Evolutionary conservation across 148 eudicot genomes (phyloP), one percentile per base, ranked within the genome.

Genomic region (Suaeda aralocaspica): DNA sequence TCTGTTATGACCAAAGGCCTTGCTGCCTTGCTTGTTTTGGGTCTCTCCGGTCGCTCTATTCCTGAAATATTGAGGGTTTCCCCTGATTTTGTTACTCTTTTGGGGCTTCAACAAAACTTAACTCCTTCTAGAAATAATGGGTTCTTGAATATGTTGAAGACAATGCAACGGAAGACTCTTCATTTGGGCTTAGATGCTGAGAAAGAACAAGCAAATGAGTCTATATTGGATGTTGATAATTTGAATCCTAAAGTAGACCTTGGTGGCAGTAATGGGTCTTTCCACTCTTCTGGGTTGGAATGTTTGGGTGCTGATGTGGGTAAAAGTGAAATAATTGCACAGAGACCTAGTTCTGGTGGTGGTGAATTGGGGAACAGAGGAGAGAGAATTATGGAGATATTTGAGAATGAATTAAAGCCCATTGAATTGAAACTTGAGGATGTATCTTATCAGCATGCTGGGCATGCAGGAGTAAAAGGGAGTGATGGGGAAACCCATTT

Each of bases 51-150:
- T 41, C 78, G 70, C 31, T 78, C 94, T 0, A 84, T 90, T 12
- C 72, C 79, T 45, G 94, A 92, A 59, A 87, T 88, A 61, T 25
- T 90, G 29, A 76, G 79, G 66, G 86, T 92, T 62, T 78, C 94
- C 0, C 96, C 96, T 9, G 90, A 90, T 81, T 92, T 92, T 65
- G 78, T 77, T 1, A 80, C 81, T 68, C 82, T 85, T 59, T 74
- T 92, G 50, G 98, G 96, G 41, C 80, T 92, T 79, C 92, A 85
- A 24, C 96, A 92, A 81, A 88, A 87, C 45, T 76, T 92, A 62
- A 90, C 89, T 0, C 96, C 94, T 42, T 88, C 94, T 34, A 81
- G 96, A 76, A 92, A 90, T 80, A 92, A 89, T 83, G 96, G 98
- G 64, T 92, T 92, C 45, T 79, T 92, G 82, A 92, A 92, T 77